Conservation (phyloP, 2,329 filamentous ascomycete species). For the Fusarium sp. region DNA sequence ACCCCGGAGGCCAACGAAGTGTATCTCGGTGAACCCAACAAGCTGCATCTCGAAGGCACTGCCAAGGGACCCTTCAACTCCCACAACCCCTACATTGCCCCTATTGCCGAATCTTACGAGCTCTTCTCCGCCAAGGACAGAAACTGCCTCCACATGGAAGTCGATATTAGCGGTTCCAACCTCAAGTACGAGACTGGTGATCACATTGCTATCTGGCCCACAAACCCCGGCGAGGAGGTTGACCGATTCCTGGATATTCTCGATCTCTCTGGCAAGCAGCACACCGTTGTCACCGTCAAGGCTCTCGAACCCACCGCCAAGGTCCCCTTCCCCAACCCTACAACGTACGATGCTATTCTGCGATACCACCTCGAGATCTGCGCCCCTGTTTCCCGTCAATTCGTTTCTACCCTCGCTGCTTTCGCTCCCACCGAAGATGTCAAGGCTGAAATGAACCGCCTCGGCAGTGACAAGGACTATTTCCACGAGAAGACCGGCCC, state of each 20-base stretch:
- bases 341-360: slow-evolving; percentile 91
- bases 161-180: slow-evolving; percentile 90
- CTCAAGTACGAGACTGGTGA: slow-evolving; percentile 95
- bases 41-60: slow-evolving; percentile 88
- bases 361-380: slow-evolving; percentile 98
- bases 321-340: slow-evolving; percentile 96
- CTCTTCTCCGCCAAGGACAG: slow-evolving; percentile 89
- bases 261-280: slow-evolving; percentile 78
- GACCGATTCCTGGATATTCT: slow-evolving; percentile 87
- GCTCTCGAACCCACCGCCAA: slow-evolving; percentile 94
- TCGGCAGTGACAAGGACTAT: slow-evolving; percentile 94
- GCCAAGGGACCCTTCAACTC: slow-evolving; percentile 93
- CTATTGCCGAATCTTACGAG: slow-evolving; percentile 90
- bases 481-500: slow-evolving; percentile 87
- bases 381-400: slow-evolving; percentile 95
- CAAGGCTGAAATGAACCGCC: slow-evolving; percentile 88
- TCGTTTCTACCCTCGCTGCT: slow-evolving; percentile 84
- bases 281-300: slow-evolving; percentile 88
- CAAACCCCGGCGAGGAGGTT: slow-evolving; percentile 91
- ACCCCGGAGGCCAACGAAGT: slow-evolving; percentile 81
- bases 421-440: slow-evolving; percentile 87
- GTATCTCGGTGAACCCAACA: slow-evolving; percentile 95
- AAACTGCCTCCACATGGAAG: slow-evolving; percentile 96
- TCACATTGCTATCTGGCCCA: slow-evolving; percentile 97
- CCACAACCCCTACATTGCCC: slow-evolving; percentile 96